phyloP scores from a whole-genome alignment of 2,329 filamentous ascomycete genomes.

The Penicillium sp. region DNA sequence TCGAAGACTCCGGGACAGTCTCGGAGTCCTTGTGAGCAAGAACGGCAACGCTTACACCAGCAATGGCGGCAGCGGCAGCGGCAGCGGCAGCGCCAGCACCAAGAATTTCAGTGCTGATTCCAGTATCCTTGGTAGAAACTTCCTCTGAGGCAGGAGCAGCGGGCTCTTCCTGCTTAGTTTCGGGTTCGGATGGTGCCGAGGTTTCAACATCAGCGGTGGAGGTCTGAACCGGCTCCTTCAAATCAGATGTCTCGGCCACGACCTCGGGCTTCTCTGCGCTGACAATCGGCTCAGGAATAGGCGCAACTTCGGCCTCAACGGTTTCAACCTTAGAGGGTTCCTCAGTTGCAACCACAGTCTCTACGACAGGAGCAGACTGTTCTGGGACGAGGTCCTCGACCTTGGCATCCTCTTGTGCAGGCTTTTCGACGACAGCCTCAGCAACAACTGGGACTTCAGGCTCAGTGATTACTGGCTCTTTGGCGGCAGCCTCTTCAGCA shows the following conservation, averaged over 20 bases:
- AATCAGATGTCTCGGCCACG: neutral
- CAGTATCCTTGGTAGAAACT: constrained; percentile 17
- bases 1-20: constrained; percentile 1
- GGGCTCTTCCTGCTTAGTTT: constrained; percentile 9
- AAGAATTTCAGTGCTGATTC: constrained; percentile 25
- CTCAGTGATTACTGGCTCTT: no score
- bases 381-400: neutral
- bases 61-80: constrained; percentile 24
- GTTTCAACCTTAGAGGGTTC: neutral
- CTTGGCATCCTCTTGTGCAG: neutral
- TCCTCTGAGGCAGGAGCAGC: constrained; percentile 3
- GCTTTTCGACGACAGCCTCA: neutral
- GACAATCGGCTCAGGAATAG: no score
- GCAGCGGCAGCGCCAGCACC: constrained; percentile 24
- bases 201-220: neutral
- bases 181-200: neutral
- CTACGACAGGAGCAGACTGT: neutral
- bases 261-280: no score
- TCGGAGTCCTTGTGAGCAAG: constrained; percentile 21
- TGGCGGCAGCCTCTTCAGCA: neutral
- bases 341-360: neutral
- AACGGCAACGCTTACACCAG: constrained; percentile 23
- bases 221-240: neutral
- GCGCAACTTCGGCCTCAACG: neutral
- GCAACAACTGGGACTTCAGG: neutral